phyloP scores from a whole-genome alignment of 257 asterid species.

The Scutellaria minor region DNA sequence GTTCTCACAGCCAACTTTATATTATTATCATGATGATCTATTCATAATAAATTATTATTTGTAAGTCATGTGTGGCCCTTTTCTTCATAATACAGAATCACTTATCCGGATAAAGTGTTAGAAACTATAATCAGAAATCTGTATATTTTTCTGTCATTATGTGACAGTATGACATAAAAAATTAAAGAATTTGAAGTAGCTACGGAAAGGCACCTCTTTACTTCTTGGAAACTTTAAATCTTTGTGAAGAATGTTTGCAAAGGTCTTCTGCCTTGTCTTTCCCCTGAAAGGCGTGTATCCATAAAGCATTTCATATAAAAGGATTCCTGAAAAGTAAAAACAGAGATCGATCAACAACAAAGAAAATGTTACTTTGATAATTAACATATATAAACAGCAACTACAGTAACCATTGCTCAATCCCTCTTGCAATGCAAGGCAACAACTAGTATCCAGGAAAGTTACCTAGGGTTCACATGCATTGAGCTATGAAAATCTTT shows the following conservation, averaged over 20 bases:
- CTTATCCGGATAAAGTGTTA: background rate
- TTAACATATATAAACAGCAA: background rate
- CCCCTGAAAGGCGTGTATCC: conserved; percentile 98
- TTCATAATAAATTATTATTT: background rate
- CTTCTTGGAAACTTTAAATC: conserved; percentile 87
- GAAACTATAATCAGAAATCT: background rate
- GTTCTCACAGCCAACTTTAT: conserved; percentile 3
- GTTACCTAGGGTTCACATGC: background rate
- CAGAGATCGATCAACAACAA: conserved; percentile 2
- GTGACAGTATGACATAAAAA: background rate
- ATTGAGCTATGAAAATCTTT: background rate
- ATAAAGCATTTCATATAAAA: conserved; percentile 87
- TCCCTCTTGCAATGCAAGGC: background rate
- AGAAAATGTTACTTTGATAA: background rate
- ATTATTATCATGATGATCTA: background rate
- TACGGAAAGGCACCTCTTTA: conserved; percentile 58
- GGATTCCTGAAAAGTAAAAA: conserved; percentile 65
- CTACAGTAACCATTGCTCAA: background rate
- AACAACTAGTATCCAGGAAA: background rate
- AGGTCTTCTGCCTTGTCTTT: conserved; percentile 97
- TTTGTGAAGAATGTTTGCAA: conserved; percentile 84
- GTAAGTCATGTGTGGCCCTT: background rate
- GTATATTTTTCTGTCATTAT: background rate
- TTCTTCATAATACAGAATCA: background rate
- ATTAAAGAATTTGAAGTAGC: conserved; percentile 27